Conservation (phyloP, 192 early-diverging fungal genomes). For the Backusella westeae region DNA sequence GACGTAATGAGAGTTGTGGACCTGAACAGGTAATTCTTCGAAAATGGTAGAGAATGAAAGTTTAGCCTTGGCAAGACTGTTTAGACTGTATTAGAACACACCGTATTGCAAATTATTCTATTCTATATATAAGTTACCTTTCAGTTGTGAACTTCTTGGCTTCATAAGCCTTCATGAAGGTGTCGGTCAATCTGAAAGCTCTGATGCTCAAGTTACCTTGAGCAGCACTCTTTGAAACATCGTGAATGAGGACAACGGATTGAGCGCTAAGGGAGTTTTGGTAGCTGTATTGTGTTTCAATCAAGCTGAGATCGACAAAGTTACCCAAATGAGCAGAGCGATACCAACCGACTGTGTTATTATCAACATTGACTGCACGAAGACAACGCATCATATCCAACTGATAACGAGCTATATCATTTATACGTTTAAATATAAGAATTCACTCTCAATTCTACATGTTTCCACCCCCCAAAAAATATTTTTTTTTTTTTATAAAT, state of each 20-base stretch:
- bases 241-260: constrained; percentile 91
- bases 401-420: constrained; percentile 77
- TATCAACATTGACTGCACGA: constrained; percentile 91
- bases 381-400: constrained; percentile 92
- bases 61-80: constrained; percentile 63
- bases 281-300: constrained; percentile 90
- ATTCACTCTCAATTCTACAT: background rate
- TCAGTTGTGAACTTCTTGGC: constrained; percentile 84
- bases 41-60: constrained; percentile 86
- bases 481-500: background rate
- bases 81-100: background rate
- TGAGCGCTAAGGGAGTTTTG: constrained; percentile 80
- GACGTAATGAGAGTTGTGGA: constrained; percentile 83
- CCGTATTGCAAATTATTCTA: too few relatives aligned
- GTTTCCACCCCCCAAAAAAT: background rate
- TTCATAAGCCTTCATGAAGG: constrained; percentile 83
- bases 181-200: constrained; percentile 84
- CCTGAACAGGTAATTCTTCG: constrained; percentile 84
- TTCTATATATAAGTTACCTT: constrained; percentile 30
- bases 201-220: constrained; percentile 84
- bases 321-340: constrained; percentile 86
- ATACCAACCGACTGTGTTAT: constrained; percentile 98
- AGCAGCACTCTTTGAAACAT: constrained; percentile 80
- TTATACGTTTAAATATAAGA: background rate
- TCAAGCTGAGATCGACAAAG: constrained; percentile 85